A percentile compares a stretch with the other conserved stretches of the same genome.
Evolutionary conservation across 352 stramenopile genomes (phyloP).

Genomic region (Phytophthora uliginosa): DNA sequence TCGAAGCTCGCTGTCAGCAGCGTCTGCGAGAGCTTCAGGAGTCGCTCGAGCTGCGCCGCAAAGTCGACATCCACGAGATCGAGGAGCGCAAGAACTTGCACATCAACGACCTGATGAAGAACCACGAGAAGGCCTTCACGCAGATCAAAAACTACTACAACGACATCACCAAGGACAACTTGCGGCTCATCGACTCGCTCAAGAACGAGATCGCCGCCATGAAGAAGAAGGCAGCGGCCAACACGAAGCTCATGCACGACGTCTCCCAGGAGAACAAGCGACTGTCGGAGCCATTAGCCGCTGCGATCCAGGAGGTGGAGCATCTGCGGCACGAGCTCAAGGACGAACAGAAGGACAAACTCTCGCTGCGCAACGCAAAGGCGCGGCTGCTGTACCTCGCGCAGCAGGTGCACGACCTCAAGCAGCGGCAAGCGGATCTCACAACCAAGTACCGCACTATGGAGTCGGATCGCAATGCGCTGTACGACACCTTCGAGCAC

Average conservation of each 20-base stretch:
- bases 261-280: slow-evolving; percentile 95
- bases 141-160: slow-evolving; percentile 98
- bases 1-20: slow-evolving; percentile 79
- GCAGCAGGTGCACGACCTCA: slow-evolving; percentile 75
- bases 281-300: slow-evolving; percentile 88
- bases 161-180: slow-evolving; percentile 95
- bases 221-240: slow-evolving; percentile 93
- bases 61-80: slow-evolving; percentile 95
- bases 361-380: slow-evolving; percentile 92
- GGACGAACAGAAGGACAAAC: slow-evolving; percentile 93
- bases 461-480: slow-evolving; percentile 87
- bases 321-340: slow-evolving; percentile 91
- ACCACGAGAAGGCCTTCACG: slow-evolving; percentile 94
- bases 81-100: slow-evolving; percentile 97
- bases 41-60: slow-evolving; percentile 92
- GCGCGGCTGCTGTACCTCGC: slow-evolving; percentile 84
- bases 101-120: slow-evolving; percentile 96
- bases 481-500: slow-evolving; percentile 94
- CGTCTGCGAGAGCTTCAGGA: slow-evolving; percentile 79
- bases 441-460: slow-evolving; percentile 77
- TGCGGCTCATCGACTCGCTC: slow-evolving; percentile 93
- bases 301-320: slow-evolving; percentile 91
- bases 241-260: slow-evolving; percentile 95
- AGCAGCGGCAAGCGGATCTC: slow-evolving; percentile 73
- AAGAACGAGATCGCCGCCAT: slow-evolving; percentile 95